Conservation (phyloP, 2,329 filamentous ascomycete species). For the Orbilia javanica region DNA sequence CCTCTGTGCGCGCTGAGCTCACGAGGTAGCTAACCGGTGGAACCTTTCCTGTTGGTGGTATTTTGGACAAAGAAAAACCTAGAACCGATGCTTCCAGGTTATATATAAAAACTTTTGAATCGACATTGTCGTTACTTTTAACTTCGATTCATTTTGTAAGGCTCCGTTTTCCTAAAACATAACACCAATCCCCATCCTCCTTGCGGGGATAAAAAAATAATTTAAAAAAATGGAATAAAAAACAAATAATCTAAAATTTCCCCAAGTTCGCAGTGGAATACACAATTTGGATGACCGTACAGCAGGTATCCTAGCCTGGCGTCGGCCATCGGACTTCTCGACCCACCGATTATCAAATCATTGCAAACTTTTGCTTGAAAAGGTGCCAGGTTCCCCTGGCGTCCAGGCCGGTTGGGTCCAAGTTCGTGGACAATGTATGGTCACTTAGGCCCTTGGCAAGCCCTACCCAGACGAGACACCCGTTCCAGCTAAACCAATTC, state of each 20-base stretch:
- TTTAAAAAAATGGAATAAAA: constrained; percentile 8
- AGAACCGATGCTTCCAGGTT: not conserved
- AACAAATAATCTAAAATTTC: constrained; percentile 18
- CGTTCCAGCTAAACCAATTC: constrained; percentile 40
- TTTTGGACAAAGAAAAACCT: not conserved
- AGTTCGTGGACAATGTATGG: not conserved
- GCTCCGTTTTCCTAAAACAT: not conserved
- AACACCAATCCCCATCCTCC: too few species aligned
- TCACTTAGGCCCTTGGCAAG: constrained; percentile 30
- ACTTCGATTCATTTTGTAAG: not conserved
- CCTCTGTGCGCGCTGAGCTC: not conserved
- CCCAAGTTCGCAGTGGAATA: not conserved
- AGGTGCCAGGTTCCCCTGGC: constrained; percentile 18
- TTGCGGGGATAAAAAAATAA: too few species aligned
- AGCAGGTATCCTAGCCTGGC: not conserved
- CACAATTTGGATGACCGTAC: not conserved
- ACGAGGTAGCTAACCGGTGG: not conserved
- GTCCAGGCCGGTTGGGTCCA: constrained; percentile 7
- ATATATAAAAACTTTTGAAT: not conserved
- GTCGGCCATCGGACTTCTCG: constrained; percentile 40
- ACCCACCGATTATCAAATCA: constrained; percentile 49
- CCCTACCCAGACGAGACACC: constrained; percentile 30
- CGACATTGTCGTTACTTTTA: constrained; percentile 17
- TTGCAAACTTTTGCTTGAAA: constrained; percentile 35
- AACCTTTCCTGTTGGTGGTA: constrained; percentile 1